phyloP scores from a whole-genome alignment of 2,329 filamentous ascomycete species.

The Pleoardoris graminearum region DNA sequence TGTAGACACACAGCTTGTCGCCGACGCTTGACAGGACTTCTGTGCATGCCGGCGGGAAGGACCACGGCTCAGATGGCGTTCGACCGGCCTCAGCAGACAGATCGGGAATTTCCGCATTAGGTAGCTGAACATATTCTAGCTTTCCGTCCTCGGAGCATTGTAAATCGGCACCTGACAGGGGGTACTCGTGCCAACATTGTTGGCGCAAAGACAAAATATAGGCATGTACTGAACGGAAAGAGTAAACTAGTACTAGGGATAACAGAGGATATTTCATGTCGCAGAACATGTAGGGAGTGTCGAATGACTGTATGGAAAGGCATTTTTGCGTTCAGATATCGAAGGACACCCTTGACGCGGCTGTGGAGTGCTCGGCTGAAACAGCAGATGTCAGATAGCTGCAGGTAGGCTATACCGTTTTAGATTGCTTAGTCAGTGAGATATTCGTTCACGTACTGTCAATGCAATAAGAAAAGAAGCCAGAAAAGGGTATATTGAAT shows the following conservation, averaged over 20 bases:
- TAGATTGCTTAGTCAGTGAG: constrained; percentile 12
- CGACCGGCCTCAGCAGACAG: neutral
- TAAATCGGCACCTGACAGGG: constrained; percentile 14
- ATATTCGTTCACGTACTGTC: too few species aligned
- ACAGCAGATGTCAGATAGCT: constrained; percentile 16
- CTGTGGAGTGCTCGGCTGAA: constrained; percentile 10
- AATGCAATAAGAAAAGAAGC: too few species aligned
- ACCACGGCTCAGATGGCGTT: constrained; percentile 24
- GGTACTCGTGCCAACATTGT: constrained; percentile 35
- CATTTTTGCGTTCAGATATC: neutral
- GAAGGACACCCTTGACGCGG: neutral
- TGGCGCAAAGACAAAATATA: constrained; percentile 9
- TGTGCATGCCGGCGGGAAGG: constrained; percentile 34
- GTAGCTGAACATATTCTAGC: constrained; percentile 9
- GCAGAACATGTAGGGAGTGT: neutral
- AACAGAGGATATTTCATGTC: neutral
- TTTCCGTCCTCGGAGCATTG: constrained; percentile 18
- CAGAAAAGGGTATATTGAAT: constrained; percentile 18
- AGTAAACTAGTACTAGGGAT: neutral
- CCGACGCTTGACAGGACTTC: constrained; percentile 22
- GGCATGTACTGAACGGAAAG: neutral
- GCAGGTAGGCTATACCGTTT: constrained; percentile 5
- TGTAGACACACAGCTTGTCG: constrained; percentile 38
- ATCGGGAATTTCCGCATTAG: neutral
- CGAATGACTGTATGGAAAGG: neutral